These are phyloP conservation scores for Irpex sp. DNA, from an alignment of 1,284 basidiomycete species.

Conservation along the genomic window DNA sequence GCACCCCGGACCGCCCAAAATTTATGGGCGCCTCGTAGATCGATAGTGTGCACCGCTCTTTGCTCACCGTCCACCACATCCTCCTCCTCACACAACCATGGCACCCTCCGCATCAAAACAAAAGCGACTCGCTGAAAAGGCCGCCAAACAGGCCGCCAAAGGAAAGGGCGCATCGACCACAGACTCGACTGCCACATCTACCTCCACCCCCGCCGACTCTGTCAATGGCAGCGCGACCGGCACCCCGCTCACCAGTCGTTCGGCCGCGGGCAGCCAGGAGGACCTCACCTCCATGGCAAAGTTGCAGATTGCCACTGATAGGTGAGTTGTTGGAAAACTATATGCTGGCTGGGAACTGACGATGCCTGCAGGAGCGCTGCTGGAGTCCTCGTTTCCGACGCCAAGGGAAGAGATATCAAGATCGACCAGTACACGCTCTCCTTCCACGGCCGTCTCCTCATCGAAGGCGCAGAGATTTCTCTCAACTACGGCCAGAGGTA, in stretches of 20 bases:
- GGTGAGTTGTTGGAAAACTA: slow-evolving; percentile 43
- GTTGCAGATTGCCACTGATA: slow-evolving; percentile 83
- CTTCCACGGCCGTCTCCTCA: slow-evolving; percentile 93
- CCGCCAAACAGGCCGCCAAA: slow-evolving; percentile 69
- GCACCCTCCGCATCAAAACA: slow-evolving; percentile 78
- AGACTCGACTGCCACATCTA: slow-evolving; percentile 45
- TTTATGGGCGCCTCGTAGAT: background rate
- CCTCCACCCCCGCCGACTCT: slow-evolving; percentile 62
- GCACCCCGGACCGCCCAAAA: background rate
- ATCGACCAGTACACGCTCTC: slow-evolving; percentile 95
- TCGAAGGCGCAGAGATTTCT: slow-evolving; percentile 84
- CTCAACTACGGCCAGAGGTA: slow-evolving; percentile 97
- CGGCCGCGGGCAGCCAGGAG: slow-evolving; percentile 72
- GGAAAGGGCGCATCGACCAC: slow-evolving; percentile 36
- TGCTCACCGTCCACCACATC: background rate
- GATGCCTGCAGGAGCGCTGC: slow-evolving; percentile 66
- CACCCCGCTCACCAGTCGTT: slow-evolving; percentile 78
- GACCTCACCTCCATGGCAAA: slow-evolving; percentile 83
- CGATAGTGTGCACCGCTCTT: background rate
- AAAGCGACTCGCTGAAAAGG: slow-evolving; percentile 88
- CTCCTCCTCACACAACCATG: slow-evolving; percentile 39
- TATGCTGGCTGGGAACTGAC: background rate
- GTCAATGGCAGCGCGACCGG: slow-evolving; percentile 54
- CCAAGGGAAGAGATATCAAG: slow-evolving; percentile 94
- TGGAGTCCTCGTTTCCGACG: slow-evolving; percentile 91